Conservation (phyloP, 164 flowering plant species). For the Sedum album region DNA sequence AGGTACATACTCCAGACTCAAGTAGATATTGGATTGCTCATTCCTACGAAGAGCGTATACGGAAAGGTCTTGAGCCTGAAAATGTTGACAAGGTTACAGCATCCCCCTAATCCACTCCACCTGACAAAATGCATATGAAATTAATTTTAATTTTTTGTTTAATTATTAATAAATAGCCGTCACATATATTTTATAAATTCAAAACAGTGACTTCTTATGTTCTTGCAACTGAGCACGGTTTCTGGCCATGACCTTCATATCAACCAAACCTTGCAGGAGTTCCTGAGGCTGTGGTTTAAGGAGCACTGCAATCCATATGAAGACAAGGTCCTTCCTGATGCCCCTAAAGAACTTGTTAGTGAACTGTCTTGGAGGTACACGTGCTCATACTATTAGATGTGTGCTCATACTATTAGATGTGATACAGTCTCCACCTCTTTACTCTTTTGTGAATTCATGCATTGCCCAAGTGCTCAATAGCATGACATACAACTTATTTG, state of each 20-base stretch:
- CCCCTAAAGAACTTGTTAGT: slow-evolving; percentile 75
- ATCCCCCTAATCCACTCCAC: not conserved
- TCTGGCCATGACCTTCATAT: not conserved
- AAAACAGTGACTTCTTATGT: not conserved
- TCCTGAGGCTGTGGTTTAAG: slow-evolving; percentile 90
- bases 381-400: not conserved
- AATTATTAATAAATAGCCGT: not conserved
- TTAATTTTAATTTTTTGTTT: no score
- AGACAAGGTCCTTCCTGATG: slow-evolving; percentile 90
- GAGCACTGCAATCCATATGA: slow-evolving; percentile 85
- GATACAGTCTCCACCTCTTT: slow-evolving; percentile 7
- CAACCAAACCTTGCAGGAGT: slow-evolving; percentile 42
- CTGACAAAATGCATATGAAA: no score
- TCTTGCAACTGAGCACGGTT: not conserved
- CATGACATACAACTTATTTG: not conserved
- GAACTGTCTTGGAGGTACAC: slow-evolving; percentile 83
- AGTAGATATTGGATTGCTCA: slow-evolving; percentile 95
- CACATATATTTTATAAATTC: no score
- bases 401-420: not conserved
- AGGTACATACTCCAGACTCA: slow-evolving; percentile 99
- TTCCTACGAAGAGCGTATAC: slow-evolving; percentile 64
- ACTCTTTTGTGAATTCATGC: not conserved
- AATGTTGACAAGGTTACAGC: slow-evolving; percentile 91
- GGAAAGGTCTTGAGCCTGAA: slow-evolving; percentile 82
- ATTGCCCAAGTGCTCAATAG: not conserved